Evolutionary conservation across 805 yeast species (phyloP).

Genomic region (Spathaspora girioi): DNA sequence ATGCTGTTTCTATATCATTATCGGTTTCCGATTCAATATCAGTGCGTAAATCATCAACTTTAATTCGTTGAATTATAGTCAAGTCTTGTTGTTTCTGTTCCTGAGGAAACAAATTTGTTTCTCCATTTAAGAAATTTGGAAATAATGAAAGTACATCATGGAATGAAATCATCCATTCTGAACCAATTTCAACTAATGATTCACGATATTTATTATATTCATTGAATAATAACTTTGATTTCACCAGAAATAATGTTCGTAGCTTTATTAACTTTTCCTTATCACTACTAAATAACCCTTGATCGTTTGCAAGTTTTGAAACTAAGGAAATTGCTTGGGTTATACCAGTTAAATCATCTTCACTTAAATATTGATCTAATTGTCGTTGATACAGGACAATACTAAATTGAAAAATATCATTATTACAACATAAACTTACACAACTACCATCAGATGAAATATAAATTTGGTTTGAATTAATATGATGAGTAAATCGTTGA

Average conservation of each 20-base stretch:
- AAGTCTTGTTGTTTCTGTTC: neutral
- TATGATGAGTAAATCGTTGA: conserved; percentile 31
- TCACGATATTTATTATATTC: conserved; percentile 33
- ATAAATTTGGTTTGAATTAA: conserved; percentile 20
- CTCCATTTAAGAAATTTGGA: conserved; percentile 35
- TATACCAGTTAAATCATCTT: conserved; percentile 23
- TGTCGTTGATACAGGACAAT: conserved; percentile 27
- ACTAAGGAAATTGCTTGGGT: conserved; percentile 31
- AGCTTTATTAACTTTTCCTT: conserved; percentile 27
- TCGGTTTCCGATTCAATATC: conserved; percentile 5
- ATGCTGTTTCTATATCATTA: conserved; percentile 6
- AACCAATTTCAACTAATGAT: conserved; percentile 35
- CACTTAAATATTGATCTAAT: conserved; percentile 31
- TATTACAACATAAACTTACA: conserved; percentile 23
- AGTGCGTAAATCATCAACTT: conserved; percentile 15
- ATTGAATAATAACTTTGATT: conserved; percentile 30
- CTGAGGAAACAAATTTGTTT: neutral
- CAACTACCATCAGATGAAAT: conserved; percentile 9
- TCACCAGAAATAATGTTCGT: conserved; percentile 32
- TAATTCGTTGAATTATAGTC: conserved; percentile 13
- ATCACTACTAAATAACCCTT: conserved; percentile 9
- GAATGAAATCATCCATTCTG: conserved; percentile 38
- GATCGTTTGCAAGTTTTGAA: conserved; percentile 22
- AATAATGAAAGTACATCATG: conserved; percentile 31
- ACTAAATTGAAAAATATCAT: conserved; percentile 28